Evolutionary conservation across 768 basidiomycete species (phyloP).

Genomic region (Boletellus sp.): DNA sequence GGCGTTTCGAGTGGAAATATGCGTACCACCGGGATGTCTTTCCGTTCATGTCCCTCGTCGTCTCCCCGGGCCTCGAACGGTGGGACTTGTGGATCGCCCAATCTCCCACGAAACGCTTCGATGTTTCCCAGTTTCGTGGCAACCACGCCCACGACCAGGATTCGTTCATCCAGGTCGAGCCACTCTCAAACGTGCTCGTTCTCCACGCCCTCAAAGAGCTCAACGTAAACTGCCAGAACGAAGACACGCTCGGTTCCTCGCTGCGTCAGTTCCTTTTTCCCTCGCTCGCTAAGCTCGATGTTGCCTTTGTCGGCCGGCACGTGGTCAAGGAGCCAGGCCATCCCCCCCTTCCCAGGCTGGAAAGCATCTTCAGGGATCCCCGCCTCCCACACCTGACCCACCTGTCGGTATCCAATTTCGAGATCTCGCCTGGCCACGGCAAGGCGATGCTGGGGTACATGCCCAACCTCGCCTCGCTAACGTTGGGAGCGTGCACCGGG

Average conservation of each 20-base stretch:
- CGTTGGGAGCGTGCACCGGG: constrained; percentile 45
- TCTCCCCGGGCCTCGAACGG: constrained; percentile 38
- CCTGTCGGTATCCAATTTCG: constrained; percentile 47
- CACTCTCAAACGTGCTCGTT: constrained; percentile 27
- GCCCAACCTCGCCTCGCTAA: constrained; percentile 45
- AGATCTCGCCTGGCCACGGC: constrained; percentile 37
- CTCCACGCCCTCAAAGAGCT: constrained; percentile 38
- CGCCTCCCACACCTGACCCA: constrained; percentile 48
- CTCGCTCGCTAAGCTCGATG: constrained; percentile 41
- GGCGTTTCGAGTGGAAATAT: constrained; percentile 46
- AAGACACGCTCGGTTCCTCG: constrained; percentile 36
- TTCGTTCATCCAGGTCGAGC: constrained; percentile 27
- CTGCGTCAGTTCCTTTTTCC: constrained; percentile 46
- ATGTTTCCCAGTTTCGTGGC: constrained; percentile 28
- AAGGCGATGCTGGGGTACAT: constrained; percentile 49
- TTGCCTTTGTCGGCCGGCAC: constrained; percentile 37
- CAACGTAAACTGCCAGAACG: constrained; percentile 39
- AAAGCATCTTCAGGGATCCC: constrained; percentile 54
- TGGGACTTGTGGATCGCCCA: constrained; percentile 45
- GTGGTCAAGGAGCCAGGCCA: constrained; percentile 17
- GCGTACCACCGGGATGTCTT: constrained; percentile 42
- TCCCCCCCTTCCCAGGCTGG: constrained; percentile 44
- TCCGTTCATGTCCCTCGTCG: constrained; percentile 41
- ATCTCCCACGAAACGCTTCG: constrained; percentile 25
- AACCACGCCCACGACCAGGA: constrained; percentile 29